These are phyloP conservation scores for Mycena galericulata DNA, from an alignment of 768 basidiomycete species.

Conservation along the genomic window DNA sequence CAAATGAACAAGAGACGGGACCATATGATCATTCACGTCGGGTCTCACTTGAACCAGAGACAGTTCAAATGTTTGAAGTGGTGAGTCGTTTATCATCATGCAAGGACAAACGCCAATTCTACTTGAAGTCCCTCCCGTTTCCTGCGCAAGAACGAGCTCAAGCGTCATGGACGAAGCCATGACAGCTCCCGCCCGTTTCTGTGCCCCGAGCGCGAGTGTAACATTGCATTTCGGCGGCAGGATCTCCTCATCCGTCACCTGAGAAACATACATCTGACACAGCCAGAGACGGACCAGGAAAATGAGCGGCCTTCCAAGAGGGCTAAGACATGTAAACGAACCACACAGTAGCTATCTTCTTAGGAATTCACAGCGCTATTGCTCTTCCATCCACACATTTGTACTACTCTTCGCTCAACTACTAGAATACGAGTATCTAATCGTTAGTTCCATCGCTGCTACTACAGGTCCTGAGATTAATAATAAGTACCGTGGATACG, in stretches of 20 bases:
- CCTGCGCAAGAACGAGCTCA: slow-evolving; percentile 82
- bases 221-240: slow-evolving; percentile 71
- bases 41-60: slow-evolving; percentile 77
- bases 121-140: slow-evolving; percentile 67
- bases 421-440: slow-evolving; percentile 3
- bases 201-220: slow-evolving; percentile 55
- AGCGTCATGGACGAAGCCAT: slow-evolving; percentile 78
- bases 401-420: neutral
- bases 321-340: slow-evolving; percentile 18
- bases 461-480: slow-evolving; percentile 25
- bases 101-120: neutral
- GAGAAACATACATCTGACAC: slow-evolving; percentile 64
- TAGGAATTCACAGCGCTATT: neutral
- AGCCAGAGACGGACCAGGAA: slow-evolving; percentile 46
- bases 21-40: slow-evolving; percentile 81
- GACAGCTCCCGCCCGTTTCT: slow-evolving; percentile 67
- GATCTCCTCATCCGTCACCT: slow-evolving; percentile 77
- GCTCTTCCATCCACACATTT: neutral
- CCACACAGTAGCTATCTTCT: neutral
- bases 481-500: slow-evolving; percentile 18
- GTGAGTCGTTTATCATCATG: slow-evolving; percentile 52
- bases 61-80: slow-evolving; percentile 75
- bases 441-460: slow-evolving; percentile 18
- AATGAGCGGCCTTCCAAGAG: slow-evolving; percentile 42
- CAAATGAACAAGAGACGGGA: slow-evolving; percentile 80